phyloP scores from a whole-genome alignment of 495 filamentous ascomycete genomes.

The Clavariopsis aquatica region DNA sequence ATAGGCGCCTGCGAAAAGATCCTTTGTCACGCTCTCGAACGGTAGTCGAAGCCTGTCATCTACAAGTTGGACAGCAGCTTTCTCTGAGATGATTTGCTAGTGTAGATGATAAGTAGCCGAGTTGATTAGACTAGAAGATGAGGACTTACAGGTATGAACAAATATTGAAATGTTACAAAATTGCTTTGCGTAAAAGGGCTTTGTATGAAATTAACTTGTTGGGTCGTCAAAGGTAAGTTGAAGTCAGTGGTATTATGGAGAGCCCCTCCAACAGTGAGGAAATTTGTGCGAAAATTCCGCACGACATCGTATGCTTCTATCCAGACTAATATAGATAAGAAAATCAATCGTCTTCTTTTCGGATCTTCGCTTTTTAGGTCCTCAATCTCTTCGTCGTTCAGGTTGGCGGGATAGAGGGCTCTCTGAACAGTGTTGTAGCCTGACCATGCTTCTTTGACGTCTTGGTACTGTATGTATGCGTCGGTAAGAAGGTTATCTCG shows the following conservation, averaged over 20 bases:
- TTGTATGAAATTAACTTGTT: neutral
- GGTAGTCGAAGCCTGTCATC: constrained; percentile 10
- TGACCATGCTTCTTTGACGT: constrained; percentile 1
- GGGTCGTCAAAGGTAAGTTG: neutral
- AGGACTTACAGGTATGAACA: constrained; percentile 3
- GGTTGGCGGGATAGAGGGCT: constrained; percentile 2
- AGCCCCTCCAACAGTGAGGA: neutral
- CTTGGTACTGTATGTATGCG: constrained; percentile 3
- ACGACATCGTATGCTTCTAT: constrained; percentile 3
- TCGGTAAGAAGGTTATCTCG: neutral
- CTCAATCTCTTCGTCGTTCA: neutral
- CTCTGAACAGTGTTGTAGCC: constrained; percentile 2
- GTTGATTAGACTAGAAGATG: no score
- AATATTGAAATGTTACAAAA: neutral
- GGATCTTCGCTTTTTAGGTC: neutral
- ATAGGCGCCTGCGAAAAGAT: constrained; percentile 9
- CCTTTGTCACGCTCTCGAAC: neutral
- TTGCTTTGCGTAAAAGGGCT: neutral
- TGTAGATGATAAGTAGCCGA: neutral
- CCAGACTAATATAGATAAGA: constrained; percentile 8
- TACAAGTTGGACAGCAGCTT: neutral
- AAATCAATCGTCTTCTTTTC: neutral
- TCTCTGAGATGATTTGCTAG: neutral
- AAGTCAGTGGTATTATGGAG: neutral
- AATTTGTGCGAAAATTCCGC: neutral